Conservation (phyloP, 805 yeast genomes). For the Ogataea corticis region DNA sequence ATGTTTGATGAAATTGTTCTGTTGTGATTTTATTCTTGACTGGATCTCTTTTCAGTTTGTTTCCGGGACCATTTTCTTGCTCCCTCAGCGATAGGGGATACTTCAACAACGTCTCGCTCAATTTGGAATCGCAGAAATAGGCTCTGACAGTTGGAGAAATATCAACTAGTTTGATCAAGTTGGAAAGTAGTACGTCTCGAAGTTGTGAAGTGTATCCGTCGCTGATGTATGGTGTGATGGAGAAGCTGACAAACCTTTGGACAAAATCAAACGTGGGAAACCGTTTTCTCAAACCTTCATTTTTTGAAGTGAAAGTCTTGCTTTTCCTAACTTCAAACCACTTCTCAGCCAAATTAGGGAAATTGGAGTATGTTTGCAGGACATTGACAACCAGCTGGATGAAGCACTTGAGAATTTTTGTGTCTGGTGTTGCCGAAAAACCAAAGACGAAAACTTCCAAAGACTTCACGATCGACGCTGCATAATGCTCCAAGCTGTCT, state of each 20-base stretch:
- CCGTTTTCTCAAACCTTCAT: constrained; percentile 3
- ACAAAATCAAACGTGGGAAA: constrained; percentile 24
- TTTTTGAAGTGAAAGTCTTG: constrained; percentile 7
- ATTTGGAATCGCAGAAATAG: constrained; percentile 14
- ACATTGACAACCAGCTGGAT: constrained; percentile 15
- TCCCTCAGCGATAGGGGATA: constrained; percentile 15
- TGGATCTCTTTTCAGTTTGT: constrained; percentile 15
- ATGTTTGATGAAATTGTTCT: constrained; percentile 16
- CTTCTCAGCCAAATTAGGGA: constrained; percentile 17
- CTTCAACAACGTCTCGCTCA: constrained; percentile 16
- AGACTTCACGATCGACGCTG: constrained; percentile 6
- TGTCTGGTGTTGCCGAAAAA: constrained; percentile 12
- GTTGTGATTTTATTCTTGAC: constrained; percentile 16
- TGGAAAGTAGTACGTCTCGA: constrained; percentile 11
- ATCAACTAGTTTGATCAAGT: constrained; percentile 14
- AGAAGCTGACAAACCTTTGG: constrained; percentile 10
- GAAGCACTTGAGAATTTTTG: constrained; percentile 13
- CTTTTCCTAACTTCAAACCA: constrained; percentile 18
- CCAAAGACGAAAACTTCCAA: constrained; percentile 17
- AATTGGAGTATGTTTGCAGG: constrained; percentile 13
- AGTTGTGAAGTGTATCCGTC: constrained; percentile 11
- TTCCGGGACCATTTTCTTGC: constrained; percentile 9
- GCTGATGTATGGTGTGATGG: constrained; percentile 4
- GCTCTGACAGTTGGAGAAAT: constrained; percentile 6
- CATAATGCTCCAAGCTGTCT: constrained; percentile 12